Conservation (phyloP, 169 alveolate genomes). For the Cryptosporidium viatorum region DNA sequence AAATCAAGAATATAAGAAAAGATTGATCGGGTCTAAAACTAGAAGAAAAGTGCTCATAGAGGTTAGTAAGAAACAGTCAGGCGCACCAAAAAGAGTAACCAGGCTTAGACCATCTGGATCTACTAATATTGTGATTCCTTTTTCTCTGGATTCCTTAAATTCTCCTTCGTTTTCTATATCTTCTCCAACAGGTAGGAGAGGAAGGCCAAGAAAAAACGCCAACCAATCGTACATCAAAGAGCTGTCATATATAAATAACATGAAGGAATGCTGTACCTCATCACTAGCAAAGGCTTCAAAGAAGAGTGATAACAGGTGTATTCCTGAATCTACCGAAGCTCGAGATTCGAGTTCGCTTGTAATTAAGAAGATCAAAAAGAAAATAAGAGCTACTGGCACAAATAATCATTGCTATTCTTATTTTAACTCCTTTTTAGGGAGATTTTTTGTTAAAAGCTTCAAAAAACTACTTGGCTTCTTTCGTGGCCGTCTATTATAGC, state of each 20-base stretch:
- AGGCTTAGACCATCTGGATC: slow-evolving; percentile 36
- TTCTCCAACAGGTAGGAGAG: neutral
- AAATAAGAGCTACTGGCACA: neutral
- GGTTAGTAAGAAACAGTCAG: slow-evolving; percentile 9
- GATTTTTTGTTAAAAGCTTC: neutral
- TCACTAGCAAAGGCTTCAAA: neutral
- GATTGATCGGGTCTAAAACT: slow-evolving; percentile 31
- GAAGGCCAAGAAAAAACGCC: neutral
- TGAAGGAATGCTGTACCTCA: neutral
- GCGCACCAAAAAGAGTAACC: slow-evolving; percentile 71
- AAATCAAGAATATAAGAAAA: neutral
- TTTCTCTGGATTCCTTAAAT: neutral
- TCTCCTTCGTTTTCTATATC: neutral
- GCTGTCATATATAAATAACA: neutral
- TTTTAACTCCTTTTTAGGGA: neutral
- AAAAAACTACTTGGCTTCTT: neutral
- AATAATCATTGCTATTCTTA: neutral
- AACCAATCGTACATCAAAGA: neutral
- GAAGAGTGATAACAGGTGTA: neutral
- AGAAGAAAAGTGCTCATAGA: neutral
- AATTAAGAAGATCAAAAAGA: neutral
- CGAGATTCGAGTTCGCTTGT: neutral
- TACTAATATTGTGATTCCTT: neutral
- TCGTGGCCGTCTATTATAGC: neutral
- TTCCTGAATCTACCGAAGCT: neutral